A percentile compares a stretch with the other conserved stretches of the same genome.
Evolutionary conservation across 371 early-diverging fungal species (phyloP).

Genomic region (Mortierella sp.): DNA sequence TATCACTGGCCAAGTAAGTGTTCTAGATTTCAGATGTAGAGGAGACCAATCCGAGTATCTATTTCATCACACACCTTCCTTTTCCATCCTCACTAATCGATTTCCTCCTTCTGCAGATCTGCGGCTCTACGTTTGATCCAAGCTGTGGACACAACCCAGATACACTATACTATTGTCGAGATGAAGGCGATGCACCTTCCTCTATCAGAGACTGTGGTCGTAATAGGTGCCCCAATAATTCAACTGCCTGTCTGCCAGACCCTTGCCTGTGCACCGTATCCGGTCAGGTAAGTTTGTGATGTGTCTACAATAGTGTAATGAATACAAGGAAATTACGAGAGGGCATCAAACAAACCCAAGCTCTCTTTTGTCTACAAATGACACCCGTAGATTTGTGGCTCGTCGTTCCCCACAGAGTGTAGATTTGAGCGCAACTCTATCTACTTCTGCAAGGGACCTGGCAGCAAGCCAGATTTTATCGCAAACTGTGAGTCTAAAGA

Average conservation of each 20-base stretch:
- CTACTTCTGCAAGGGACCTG: background rate
- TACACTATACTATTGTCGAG: constrained; percentile 5
- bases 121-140: constrained; percentile 1
- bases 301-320: background rate
- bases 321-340: too few relatives aligned
- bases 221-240: background rate
- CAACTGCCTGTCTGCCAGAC: background rate
- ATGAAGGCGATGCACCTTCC: constrained; percentile 3
- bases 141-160: background rate
- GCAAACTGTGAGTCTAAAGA: constrained; percentile 2
- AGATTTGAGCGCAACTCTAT: background rate
- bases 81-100: background rate
- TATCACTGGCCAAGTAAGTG: background rate
- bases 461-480: background rate
- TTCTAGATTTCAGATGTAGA: too few relatives aligned
- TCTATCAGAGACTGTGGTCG: background rate
- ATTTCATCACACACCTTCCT: too few relatives aligned
- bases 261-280: background rate
- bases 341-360: background rate
- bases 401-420: constrained; percentile 3
- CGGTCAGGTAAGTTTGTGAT: constrained; percentile 1
- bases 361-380: background rate
- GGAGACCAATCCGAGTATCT: too few relatives aligned
- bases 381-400: constrained; percentile 5
- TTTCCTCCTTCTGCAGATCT: background rate